Evolutionary conservation across 495 filamentous ascomycete species (phyloP), one percentile per base, ranked within the genome.

Genomic region (Lepidopterella palustris): DNA sequence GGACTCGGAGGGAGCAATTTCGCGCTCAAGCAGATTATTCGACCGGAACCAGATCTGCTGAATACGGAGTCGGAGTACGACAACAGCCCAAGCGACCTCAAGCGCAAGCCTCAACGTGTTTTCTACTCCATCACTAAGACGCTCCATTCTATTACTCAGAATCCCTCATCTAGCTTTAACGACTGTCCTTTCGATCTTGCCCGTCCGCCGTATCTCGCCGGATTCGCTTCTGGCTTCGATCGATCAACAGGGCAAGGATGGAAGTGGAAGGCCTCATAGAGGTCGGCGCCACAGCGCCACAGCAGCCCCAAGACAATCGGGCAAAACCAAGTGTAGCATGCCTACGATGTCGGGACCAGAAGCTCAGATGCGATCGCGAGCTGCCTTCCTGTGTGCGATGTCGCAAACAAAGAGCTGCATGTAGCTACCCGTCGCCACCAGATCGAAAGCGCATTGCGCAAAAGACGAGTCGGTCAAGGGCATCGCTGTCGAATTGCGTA

Each of bases 301-400:
- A 29, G 20, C 11, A 5, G 21, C 5, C 51, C 26, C 51, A 53
- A 53, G 24, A 53, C 5, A 29, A 29, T 27, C 24, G n/a, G 23
- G 4, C 23, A 29, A 53, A 31, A 15, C 51, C 51, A 29, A 53
- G 11, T 29, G 51, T 53, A 2, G 51, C 51, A 29, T 53, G 51
- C 23, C 51, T 53, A 29, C 51, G 51, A 28, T 53, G 51, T 53
- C 51, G 51, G 5, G 51, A 53, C 26, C 51, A 53, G 51, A 53
- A 53, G 23, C 51, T 53, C 24, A 53, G 20, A 29, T 53, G 51
- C 51, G 27, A 53, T 53, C 51, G 51, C 51, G 23, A 53, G 51
- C 51, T 53, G 24, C 51, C 51, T 11, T 53, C 23, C 4, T 53
- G 51, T 53, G 51, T 29, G 25, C 51, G 51, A 29, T 53, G 51